Evolutionary conservation across 139 green algal genomes (phyloP).

Genomic region (Chlamydomonas sphaeroides): DNA sequence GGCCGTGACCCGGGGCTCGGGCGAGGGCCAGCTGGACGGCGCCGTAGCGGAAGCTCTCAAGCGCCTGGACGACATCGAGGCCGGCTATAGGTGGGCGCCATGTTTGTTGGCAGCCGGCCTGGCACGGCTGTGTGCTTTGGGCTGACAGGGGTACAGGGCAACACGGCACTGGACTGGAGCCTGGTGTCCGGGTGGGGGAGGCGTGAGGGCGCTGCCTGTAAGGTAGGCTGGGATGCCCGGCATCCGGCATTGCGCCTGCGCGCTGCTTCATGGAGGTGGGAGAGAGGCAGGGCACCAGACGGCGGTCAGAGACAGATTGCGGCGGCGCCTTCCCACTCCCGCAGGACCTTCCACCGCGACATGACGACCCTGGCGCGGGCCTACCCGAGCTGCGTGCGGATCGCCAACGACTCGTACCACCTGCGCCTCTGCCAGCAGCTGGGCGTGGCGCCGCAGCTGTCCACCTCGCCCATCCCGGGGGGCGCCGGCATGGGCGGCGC

Average conservation of each 20-base stretch:
- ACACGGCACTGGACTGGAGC: no score
- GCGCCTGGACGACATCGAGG: constrained; percentile 49
- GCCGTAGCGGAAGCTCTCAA: constrained; percentile 48
- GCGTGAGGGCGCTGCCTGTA: no score
- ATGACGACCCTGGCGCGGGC: constrained; percentile 18
- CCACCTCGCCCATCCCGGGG: neutral
- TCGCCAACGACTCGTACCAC: constrained; percentile 40
- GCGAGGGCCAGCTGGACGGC: constrained; percentile 59
- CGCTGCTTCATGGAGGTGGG: no score
- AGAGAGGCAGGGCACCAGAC: no score
- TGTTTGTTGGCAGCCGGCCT: no score
- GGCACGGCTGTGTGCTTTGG: no score
- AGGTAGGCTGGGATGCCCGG: no score
- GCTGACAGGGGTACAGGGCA: no score
- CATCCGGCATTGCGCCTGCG: no score
- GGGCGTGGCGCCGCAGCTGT: constrained; percentile 12
- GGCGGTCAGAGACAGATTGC: no score
- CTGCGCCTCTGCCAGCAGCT: neutral
- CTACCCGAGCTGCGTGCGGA: constrained; percentile 26
- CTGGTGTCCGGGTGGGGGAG: no score
- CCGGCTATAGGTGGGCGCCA: constrained; percentile 43
- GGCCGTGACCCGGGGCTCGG: constrained; percentile 60
- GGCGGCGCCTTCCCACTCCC: neutral
- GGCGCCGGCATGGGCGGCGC: no score
- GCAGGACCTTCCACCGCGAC: constrained; percentile 34